phyloP scores from a whole-genome alignment of 2,329 filamentous ascomycete genomes.

The Xenoacremonium recifei region DNA sequence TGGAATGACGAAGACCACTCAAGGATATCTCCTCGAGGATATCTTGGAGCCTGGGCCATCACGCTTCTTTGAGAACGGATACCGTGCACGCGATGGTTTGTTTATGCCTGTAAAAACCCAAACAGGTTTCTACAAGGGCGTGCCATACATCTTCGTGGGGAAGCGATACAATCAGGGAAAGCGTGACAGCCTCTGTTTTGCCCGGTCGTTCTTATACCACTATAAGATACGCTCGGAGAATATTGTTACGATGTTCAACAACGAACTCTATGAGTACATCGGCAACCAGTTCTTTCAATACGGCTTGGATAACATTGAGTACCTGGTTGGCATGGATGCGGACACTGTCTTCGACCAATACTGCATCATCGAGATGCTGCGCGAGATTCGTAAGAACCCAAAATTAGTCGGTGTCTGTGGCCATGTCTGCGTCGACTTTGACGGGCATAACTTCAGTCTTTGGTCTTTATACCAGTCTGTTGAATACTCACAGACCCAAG shows the following conservation, averaged over 20 bases:
- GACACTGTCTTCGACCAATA: slow-evolving; percentile 45
- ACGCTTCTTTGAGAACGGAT: slow-evolving; percentile 39
- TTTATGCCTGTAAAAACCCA: slow-evolving; percentile 46
- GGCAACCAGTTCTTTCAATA: slow-evolving; percentile 37
- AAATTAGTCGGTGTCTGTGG: slow-evolving; percentile 47
- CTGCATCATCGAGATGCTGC: slow-evolving; percentile 44
- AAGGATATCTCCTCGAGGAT: slow-evolving; percentile 45
- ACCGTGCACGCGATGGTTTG: slow-evolving; percentile 44
- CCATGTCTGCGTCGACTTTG: slow-evolving; percentile 47
- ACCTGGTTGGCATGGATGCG: slow-evolving; percentile 47
- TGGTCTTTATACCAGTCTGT: slow-evolving; percentile 48
- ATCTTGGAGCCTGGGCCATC: slow-evolving; percentile 38
- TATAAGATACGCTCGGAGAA: slow-evolving; percentile 43
- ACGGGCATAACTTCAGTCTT: slow-evolving; percentile 37
- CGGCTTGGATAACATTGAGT: slow-evolving; percentile 39
- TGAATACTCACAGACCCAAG: slow-evolving; percentile 48
- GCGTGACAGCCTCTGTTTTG: slow-evolving; percentile 48
- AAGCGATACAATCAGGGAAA: slow-evolving; percentile 51
- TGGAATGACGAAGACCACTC: slow-evolving; percentile 47
- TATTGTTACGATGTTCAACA: slow-evolving; percentile 45
- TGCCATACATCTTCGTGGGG: slow-evolving; percentile 47
- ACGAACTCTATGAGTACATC: slow-evolving; percentile 41
- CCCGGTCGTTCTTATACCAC: slow-evolving; percentile 47
- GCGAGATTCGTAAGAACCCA: slow-evolving; percentile 41
- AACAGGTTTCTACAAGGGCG: slow-evolving; percentile 42